Evolutionary conservation across 2,329 filamentous ascomycete species (phyloP), one percentile per base, ranked within the genome.

Genomic region (Geosmithia putterillii): DNA sequence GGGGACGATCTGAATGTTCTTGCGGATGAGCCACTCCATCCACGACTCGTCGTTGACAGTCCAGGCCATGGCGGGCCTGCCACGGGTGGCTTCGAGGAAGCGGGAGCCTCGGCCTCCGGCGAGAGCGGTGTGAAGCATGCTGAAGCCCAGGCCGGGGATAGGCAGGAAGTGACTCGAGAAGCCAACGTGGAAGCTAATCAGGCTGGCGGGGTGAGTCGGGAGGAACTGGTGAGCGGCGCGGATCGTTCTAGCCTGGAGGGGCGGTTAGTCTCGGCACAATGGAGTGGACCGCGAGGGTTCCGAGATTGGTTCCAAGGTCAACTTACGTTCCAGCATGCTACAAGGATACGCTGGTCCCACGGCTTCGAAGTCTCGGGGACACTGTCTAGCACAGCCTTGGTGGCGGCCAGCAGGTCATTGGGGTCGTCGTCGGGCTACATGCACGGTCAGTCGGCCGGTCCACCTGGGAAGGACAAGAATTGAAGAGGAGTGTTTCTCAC

Each of bases 311-410:
- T 32, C 40, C 21, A 19, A 25, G 32, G 5, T 41, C 4, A 5
- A 52, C 57, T 55, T 63, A 83, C 79, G 42, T 81, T 80, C 90
- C 90, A 95, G 57, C 81, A 83, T 38, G 89, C 90, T 1, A 95
- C 66, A 0, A 94, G 67, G 42, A 95, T 71, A 22, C 89, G 76
- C 45, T 79, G 63, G 21, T 73, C 67, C 89, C 90, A 95, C 4
- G 77, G 74, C 32, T 62, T 62, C 18, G 61, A 18, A 25, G 20
- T 22, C 46, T 49, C 66, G 49, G 56, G 55, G 23, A 79, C 69
- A 23, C 73, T 61, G 42, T 63, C 63, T 15, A 95, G 66, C 0
- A 82, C 78, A 43, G 74, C 63, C 9, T 77, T 76, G 25, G 90
- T 80, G 40, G 79, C 67, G 32, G 71, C 62, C 59, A 95, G 79